Percentiles rank a stretch among this genome's conserved stretches.
These are phyloP conservation scores for Tausonia pullulans DNA, from an alignment of 1,284 basidiomycete species.

Conservation along the genomic window DNA sequence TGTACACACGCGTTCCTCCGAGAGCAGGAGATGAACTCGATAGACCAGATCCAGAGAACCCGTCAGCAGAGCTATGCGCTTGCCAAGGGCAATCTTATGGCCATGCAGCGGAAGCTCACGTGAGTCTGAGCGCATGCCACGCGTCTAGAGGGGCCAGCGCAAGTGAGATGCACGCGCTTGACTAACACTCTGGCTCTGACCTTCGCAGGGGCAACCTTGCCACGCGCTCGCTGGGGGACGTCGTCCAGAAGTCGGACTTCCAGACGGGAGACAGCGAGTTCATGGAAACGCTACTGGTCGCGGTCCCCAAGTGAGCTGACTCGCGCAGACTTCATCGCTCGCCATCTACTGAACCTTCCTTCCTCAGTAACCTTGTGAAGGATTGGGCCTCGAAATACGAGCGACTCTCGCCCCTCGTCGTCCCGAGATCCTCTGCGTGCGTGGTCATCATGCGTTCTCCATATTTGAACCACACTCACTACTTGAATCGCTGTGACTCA, in stretches of 20 bases:
- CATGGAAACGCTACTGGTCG: conserved; percentile 83
- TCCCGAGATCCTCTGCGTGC: conserved; percentile 84
- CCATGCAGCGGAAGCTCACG: conserved; percentile 91
- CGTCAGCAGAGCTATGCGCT: conserved; percentile 88
- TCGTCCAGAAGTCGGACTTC: conserved; percentile 73
- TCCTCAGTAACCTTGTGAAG: conserved; percentile 60
- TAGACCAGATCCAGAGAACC: conserved; percentile 78
- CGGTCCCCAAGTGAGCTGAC: conserved; percentile 71
- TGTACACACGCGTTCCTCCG: conserved; percentile 1
- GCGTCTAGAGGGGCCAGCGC: background rate
- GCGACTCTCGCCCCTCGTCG: conserved; percentile 76
- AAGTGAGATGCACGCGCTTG: conserved; percentile 10
- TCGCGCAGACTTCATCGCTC: background rate
- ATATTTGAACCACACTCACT: conserved; percentile 5
- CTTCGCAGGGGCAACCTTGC: conserved; percentile 80
- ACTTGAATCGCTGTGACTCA: background rate
- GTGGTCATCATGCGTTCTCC: conserved; percentile 52
- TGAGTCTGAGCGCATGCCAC: conserved; percentile 35
- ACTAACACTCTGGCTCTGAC: conserved; percentile 10
- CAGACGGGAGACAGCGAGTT: conserved; percentile 70
- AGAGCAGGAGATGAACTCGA: conserved; percentile 70
- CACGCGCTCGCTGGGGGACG: conserved; percentile 69
- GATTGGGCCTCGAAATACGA: conserved; percentile 89
- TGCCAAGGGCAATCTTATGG: conserved; percentile 83
- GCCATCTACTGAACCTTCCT: conserved; percentile 1